Percentiles rank a stretch among this genome's conserved stretches.
Evolutionary conservation across 805 yeast species (phyloP).

Genomic region (Metschnikowia dekortorum): DNA sequence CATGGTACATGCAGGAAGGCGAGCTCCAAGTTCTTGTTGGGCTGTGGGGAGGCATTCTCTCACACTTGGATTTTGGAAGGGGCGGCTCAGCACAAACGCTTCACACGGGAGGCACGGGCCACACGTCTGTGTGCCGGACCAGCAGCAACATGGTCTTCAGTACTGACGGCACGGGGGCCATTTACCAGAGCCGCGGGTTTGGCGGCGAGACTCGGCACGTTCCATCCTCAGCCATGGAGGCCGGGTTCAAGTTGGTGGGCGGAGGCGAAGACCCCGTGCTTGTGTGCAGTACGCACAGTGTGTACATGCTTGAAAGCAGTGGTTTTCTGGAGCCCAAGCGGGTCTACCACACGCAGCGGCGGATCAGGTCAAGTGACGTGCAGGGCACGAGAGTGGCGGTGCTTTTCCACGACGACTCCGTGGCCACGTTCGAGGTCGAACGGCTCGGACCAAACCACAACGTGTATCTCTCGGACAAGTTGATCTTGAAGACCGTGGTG

Average conservation of each 20-base stretch:
- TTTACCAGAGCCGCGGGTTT: background rate
- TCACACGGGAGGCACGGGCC: background rate
- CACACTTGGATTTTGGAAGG: background rate
- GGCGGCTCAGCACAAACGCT: background rate
- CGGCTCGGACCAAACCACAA: background rate
- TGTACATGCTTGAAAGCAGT: background rate
- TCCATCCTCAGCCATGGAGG: background rate
- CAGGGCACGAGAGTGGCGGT: background rate
- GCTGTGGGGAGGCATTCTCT: conserved; percentile 13
- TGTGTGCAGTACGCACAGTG: background rate
- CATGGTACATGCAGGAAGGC: background rate
- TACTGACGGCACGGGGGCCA: background rate
- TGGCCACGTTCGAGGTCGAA: background rate
- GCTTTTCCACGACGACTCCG: conserved; percentile 6
- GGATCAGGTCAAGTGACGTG: background rate
- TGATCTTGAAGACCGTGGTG: conserved; percentile 5
- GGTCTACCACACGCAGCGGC: background rate
- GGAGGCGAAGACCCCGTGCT: background rate
- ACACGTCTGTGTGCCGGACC: conserved; percentile 1
- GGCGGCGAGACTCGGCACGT: background rate
- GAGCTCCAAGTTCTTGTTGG: conserved; percentile 1
- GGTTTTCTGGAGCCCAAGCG: background rate
- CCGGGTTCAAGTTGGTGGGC: background rate
- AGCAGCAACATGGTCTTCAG: background rate
- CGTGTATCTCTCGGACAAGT: conserved; percentile 2